These are phyloP conservation scores for Trichopus zeylanicus DNA, from an alignment of 116 monocot species.

Conservation along the genomic window DNA sequence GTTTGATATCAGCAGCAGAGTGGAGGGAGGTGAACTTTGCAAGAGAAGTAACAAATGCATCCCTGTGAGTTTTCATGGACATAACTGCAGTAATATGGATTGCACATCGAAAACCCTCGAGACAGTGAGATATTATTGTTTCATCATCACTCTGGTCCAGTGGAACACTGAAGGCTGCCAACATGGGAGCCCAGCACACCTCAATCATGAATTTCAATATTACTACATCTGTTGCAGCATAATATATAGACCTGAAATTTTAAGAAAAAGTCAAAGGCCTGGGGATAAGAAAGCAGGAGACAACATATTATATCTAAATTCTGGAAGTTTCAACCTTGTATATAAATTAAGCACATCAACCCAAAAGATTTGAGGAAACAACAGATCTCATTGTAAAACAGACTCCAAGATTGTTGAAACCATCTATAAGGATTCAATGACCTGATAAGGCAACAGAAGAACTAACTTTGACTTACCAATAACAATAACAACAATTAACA, in stretches of 20 bases:
- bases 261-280: not conserved
- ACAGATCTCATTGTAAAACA: too few species aligned
- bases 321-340: slow-evolving; percentile 26
- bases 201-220: slow-evolving; percentile 94
- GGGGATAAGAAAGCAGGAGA: not conserved
- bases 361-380: too few species aligned
- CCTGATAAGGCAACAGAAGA: too few species aligned
- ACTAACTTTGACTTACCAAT: too few species aligned
- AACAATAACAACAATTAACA: too few species aligned
- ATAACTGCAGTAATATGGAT: slow-evolving; percentile 94
- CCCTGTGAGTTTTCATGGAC: slow-evolving; percentile 99
- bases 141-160: slow-evolving; percentile 94
- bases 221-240: slow-evolving; percentile 93
- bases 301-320: slow-evolving; percentile 12
- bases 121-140: slow-evolving; percentile 36
- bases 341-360: too few species aligned
- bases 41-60: slow-evolving; percentile 96
- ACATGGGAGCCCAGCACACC: slow-evolving; percentile 99
- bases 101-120: slow-evolving; percentile 87
- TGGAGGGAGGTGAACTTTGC: slow-evolving; percentile 98
- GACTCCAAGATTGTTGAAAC: too few species aligned
- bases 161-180: slow-evolving; percentile 99
- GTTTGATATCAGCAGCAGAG: slow-evolving; percentile 93
- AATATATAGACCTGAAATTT: slow-evolving; percentile 76
- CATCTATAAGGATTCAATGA: too few species aligned